A percentile compares a stretch with the other conserved stretches of the same genome.
phyloP scores from a whole-genome alignment of 108 stramenopile genomes.

The Mediolabrus comicus region DNA sequence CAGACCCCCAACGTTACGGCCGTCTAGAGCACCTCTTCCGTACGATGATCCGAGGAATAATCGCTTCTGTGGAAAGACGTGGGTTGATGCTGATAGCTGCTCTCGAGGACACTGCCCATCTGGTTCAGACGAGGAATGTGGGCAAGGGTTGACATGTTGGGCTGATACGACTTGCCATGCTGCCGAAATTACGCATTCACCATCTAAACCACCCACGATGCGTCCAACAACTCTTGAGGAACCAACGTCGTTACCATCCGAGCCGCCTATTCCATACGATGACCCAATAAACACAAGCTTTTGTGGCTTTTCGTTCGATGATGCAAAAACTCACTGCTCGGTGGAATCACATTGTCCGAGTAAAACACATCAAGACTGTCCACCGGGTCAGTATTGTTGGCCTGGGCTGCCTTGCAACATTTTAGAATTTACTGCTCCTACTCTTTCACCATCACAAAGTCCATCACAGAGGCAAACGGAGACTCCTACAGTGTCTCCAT shows the following conservation, averaged over 20 bases:
- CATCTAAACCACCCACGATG: too few relatives aligned
- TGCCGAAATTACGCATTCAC: too few relatives aligned
- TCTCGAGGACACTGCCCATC: too few relatives aligned
- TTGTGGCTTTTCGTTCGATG: slow-evolving; percentile 24
- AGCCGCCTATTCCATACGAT: neutral
- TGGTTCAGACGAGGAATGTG: too few relatives aligned
- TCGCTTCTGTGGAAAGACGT: too few relatives aligned
- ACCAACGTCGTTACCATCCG: neutral
- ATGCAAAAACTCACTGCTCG: slow-evolving; percentile 16
- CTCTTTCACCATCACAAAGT: neutral
- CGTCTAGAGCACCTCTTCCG: too few relatives aligned
- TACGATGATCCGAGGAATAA: too few relatives aligned
- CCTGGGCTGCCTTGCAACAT: neutral
- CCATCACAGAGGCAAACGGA: neutral
- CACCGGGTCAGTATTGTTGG: slow-evolving; percentile 7
- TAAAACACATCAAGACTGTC: slow-evolving; percentile 11
- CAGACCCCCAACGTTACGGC: too few relatives aligned
- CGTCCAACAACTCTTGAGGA: too few relatives aligned
- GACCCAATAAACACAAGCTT: slow-evolving; percentile 12
- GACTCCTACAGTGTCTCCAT: neutral
- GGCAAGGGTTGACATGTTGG: too few relatives aligned
- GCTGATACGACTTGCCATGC: too few relatives aligned
- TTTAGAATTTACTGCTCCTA: neutral
- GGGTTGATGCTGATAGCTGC: too few relatives aligned
- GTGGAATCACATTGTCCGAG: slow-evolving; percentile 37